Conservation (phyloP, 2,329 filamentous ascomycete species). For the Atkinsonella hypoxylon region DNA sequence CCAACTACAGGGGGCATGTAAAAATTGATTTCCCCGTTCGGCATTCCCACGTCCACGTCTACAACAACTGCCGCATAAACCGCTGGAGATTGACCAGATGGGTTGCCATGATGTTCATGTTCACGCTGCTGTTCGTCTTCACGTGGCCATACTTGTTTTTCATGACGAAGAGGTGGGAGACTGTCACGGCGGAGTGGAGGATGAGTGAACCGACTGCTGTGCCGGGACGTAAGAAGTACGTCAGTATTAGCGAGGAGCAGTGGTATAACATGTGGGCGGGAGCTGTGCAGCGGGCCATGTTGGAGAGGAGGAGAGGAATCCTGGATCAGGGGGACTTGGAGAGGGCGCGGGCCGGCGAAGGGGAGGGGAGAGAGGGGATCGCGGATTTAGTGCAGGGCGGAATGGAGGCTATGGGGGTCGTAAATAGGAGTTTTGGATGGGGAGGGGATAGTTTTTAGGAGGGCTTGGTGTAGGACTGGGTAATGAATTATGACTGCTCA, state of each 20-base stretch:
- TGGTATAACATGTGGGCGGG: slow-evolving; percentile 53
- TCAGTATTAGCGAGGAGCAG: slow-evolving; percentile 41
- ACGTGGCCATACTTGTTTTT: slow-evolving; percentile 61
- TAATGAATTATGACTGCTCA: background rate
- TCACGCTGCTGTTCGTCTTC: slow-evolving; percentile 57
- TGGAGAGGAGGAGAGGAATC: slow-evolving; percentile 42
- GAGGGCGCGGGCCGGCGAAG: slow-evolving; percentile 18
- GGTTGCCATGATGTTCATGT: slow-evolving; percentile 52
- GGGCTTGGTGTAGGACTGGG: background rate
- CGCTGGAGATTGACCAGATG: slow-evolving; percentile 51
- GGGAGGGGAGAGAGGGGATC: slow-evolving; percentile 26
- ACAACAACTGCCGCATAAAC: slow-evolving; percentile 51
- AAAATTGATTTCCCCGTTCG: slow-evolving; percentile 46
- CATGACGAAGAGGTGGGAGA: slow-evolving; percentile 54
- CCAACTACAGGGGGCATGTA: slow-evolving; percentile 55
- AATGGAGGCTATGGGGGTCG: slow-evolving; percentile 36
- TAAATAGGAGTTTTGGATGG: slow-evolving; percentile 44
- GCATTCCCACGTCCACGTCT: slow-evolving; percentile 46
- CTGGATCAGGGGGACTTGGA: slow-evolving; percentile 46
- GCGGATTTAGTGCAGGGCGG: slow-evolving; percentile 36
- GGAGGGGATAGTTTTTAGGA: slow-evolving; percentile 20
- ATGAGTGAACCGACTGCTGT: slow-evolving; percentile 20
- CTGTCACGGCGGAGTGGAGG: slow-evolving; percentile 48
- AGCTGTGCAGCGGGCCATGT: slow-evolving; percentile 45
- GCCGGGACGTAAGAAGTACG: slow-evolving; percentile 31